A percentile compares a stretch with the other conserved stretches of the same genome.
These are phyloP conservation scores for Pseudocercospora ulei DNA, from an alignment of 2,329 filamentous ascomycete genomes.

Conservation along the genomic window DNA sequence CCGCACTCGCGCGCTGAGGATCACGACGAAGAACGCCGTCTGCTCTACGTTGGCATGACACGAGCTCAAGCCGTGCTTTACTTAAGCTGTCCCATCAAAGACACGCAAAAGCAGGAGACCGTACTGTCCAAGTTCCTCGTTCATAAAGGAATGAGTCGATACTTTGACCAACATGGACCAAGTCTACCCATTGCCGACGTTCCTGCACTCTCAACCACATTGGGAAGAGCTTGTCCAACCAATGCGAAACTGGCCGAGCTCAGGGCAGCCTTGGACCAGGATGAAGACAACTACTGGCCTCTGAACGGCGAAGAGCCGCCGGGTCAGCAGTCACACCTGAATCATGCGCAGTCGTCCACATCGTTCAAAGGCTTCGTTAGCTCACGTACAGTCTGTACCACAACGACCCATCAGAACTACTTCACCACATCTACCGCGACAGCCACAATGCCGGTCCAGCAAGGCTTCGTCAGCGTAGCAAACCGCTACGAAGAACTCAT, in stretches of 20 bases:
- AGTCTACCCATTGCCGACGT: constrained; percentile 55
- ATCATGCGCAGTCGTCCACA: constrained; percentile 22
- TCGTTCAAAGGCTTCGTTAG: constrained; percentile 16
- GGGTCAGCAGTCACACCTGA: constrained; percentile 35
- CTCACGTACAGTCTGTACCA: constrained; percentile 17
- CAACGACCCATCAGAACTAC: constrained; percentile 28
- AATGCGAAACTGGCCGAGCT: constrained; percentile 47
- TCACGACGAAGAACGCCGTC: constrained; percentile 70
- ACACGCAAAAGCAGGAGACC: constrained; percentile 52
- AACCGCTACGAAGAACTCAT: constrained; percentile 36
- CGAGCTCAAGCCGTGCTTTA: constrained; percentile 78
- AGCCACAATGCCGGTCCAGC: constrained; percentile 23
- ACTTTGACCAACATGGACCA: constrained; percentile 56
- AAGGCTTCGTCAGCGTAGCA: constrained; percentile 35
- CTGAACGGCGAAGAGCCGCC: constrained; percentile 48
- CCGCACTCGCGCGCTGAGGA: constrained; percentile 82
- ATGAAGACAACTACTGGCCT: constrained; percentile 61
- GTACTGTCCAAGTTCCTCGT: constrained; percentile 65
- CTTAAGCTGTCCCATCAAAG: constrained; percentile 66
- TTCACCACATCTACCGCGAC: constrained; percentile 28
- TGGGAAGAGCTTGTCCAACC: constrained; percentile 54
- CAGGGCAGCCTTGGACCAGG: constrained; percentile 43
- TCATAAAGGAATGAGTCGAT: constrained; percentile 43
- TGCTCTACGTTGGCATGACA: constrained; percentile 96
- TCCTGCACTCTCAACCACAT: constrained; percentile 59